Percentiles rank a stretch among this genome's conserved stretches.
Conservation (phyloP, 768 basidiomycete species). For the Auriscalpium orientale region DNA sequence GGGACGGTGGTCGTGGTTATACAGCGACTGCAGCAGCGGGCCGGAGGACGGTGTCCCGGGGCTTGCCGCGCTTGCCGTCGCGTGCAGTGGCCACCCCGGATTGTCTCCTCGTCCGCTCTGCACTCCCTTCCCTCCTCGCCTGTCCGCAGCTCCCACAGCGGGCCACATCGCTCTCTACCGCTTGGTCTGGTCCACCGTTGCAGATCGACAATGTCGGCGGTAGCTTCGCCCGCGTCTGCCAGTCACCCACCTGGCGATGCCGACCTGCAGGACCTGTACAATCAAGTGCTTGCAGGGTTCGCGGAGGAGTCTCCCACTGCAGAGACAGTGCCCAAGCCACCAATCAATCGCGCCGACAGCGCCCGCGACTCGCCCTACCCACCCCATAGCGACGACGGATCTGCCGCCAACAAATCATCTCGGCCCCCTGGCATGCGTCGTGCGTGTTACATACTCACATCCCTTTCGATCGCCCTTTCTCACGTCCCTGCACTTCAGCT, state of each 20-base stretch:
- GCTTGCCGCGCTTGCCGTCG: no score
- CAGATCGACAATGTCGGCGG: slow-evolving; percentile 5
- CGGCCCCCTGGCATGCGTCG: not conserved
- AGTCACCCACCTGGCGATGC: slow-evolving; percentile 47
- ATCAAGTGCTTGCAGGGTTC: slow-evolving; percentile 68
- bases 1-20: no score
- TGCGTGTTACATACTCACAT: slow-evolving; percentile 1
- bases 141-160: no score
- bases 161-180: not conserved
- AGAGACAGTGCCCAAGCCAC: slow-evolving; percentile 13
- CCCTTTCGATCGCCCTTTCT: not conserved
- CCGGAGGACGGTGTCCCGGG: no score
- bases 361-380: slow-evolving; percentile 11
- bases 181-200: not conserved
- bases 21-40: no score
- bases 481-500: not conserved
- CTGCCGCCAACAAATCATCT: not conserved
- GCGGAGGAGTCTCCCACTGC: slow-evolving; percentile 37
- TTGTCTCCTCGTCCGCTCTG: no score
- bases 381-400: slow-evolving; percentile 14
- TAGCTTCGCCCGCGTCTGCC: slow-evolving; percentile 4
- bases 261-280: slow-evolving; percentile 67
- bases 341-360: slow-evolving; percentile 4
- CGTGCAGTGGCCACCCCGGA: no score
- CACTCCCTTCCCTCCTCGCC: not conserved